Percentiles rank a stretch among this genome's conserved stretches.
phyloP scores from a whole-genome alignment of 2,329 filamentous ascomycete genomes.

The Aspergillus fructus region DNA sequence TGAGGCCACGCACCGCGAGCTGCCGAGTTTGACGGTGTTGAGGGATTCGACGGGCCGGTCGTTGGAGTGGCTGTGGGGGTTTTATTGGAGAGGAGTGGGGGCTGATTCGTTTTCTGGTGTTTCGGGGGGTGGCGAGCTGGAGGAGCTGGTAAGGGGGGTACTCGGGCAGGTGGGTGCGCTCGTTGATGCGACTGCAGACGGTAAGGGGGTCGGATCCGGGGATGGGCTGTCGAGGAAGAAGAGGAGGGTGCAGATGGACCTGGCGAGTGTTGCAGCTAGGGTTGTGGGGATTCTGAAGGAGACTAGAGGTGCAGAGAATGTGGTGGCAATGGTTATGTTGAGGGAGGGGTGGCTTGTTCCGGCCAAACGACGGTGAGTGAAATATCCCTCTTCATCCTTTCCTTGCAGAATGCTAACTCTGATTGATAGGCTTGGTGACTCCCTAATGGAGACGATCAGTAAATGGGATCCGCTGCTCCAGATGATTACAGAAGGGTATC shows the following conservation, averaged over 20 bases:
- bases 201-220: not conserved
- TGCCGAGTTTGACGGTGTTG: constrained; percentile 73
- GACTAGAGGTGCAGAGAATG: constrained; percentile 15
- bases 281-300: constrained; percentile 30
- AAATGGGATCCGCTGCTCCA: constrained; percentile 39
- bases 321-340: constrained; percentile 28
- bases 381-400: not conserved
- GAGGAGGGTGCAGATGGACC: constrained; percentile 25
- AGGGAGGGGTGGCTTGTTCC: constrained; percentile 28
- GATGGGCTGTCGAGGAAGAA: constrained; percentile 28
- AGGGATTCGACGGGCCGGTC: constrained; percentile 68
- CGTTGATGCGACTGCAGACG: not conserved
- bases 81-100: constrained; percentile 69
- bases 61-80: constrained; percentile 81
- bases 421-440: constrained; percentile 24
- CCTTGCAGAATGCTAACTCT: not conserved
- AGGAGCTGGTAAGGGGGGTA: constrained; percentile 16
- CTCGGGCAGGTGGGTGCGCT: constrained; percentile 18
- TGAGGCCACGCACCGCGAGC: constrained; percentile 84
- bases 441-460: constrained; percentile 29
- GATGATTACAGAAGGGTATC: constrained; percentile 34
- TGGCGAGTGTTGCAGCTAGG: constrained; percentile 22
- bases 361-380: constrained; percentile 26
- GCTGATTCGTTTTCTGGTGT: constrained; percentile 9
- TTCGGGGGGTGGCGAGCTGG: not conserved